A percentile compares a stretch with the other conserved stretches of the same genome.
phyloP scores from a whole-genome alignment of 495 filamentous ascomycete species.

The Pseudomonodictys pantanalensis region DNA sequence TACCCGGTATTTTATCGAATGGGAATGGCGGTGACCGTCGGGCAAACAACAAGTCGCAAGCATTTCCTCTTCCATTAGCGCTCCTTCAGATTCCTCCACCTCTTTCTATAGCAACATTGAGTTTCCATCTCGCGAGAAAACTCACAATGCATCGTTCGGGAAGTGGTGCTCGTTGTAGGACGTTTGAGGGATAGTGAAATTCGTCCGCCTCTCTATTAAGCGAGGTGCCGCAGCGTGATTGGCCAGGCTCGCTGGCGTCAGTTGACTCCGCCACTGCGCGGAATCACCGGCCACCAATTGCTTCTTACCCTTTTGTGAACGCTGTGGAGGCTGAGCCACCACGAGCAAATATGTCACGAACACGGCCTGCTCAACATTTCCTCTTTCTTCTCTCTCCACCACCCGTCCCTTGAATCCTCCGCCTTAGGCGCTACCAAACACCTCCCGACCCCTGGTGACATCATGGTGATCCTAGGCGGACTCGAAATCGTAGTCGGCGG shows the following conservation, averaged over 20 bases:
- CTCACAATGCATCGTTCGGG: too few relatives aligned
- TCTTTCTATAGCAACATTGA: too few relatives aligned
- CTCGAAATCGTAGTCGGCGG: slow-evolving; percentile 27
- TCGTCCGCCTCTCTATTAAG: too few relatives aligned
- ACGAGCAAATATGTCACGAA: slow-evolving; percentile 5
- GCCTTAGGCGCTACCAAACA: neutral
- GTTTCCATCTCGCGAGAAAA: too few relatives aligned
- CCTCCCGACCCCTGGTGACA: slow-evolving; percentile 13
- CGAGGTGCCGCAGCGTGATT: neutral
- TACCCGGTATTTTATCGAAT: too few relatives aligned
- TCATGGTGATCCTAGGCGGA: slow-evolving; percentile 28
- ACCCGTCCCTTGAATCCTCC: neutral
- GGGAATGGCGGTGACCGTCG: too few relatives aligned
- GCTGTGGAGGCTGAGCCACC: slow-evolving; percentile 23
- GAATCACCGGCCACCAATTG: neutral
- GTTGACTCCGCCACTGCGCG: neutral
- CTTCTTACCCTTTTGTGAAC: neutral
- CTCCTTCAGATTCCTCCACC: too few relatives aligned
- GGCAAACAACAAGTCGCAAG: too few relatives aligned
- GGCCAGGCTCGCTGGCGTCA: neutral
- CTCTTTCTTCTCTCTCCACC: neutral
- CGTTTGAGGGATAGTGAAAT: too few relatives aligned
- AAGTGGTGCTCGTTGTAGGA: too few relatives aligned
- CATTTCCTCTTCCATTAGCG: too few relatives aligned
- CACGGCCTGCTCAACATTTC: neutral